A percentile compares a stretch with the other conserved stretches of the same genome.
Evolutionary conservation across 2,329 filamentous ascomycete species (phyloP).

Genomic region (Penicillium olsonii): DNA sequence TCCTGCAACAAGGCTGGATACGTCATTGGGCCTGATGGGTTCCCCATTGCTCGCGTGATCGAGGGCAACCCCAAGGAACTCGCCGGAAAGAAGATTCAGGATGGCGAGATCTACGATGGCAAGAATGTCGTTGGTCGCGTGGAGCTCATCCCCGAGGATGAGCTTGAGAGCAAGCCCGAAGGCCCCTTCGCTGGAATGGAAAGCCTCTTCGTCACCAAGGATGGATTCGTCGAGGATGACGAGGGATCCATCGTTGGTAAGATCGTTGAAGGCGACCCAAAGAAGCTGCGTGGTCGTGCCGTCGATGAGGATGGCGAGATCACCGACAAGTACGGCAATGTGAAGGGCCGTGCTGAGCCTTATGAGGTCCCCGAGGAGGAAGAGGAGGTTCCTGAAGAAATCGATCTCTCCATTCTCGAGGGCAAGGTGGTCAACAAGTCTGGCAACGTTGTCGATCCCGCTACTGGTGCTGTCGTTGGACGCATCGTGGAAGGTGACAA

Average conservation of each 20-base stretch:
- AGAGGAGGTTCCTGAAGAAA: slow-evolving; percentile 45
- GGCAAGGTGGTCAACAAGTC: slow-evolving; percentile 65
- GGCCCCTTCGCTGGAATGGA: slow-evolving; percentile 61
- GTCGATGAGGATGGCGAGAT: slow-evolving; percentile 85
- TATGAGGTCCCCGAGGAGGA: slow-evolving; percentile 53
- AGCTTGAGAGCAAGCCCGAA: slow-evolving; percentile 57
- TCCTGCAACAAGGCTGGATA: slow-evolving; percentile 61
- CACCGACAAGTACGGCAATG: slow-evolving; percentile 70
- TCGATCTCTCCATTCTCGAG: slow-evolving; percentile 61
- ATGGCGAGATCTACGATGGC: slow-evolving; percentile 58
- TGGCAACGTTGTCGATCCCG: slow-evolving; percentile 61
- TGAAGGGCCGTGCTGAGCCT: slow-evolving; percentile 61
- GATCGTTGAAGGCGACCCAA: slow-evolving; percentile 69
- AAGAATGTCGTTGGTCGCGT: slow-evolving; percentile 60
- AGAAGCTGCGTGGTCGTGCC: slow-evolving; percentile 69
- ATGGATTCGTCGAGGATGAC: slow-evolving; percentile 68
- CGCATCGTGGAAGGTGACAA: slow-evolving; percentile 60
- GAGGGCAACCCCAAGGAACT: slow-evolving; percentile 58
- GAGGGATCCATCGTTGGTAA: slow-evolving; percentile 76
- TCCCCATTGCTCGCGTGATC: slow-evolving; percentile 58
- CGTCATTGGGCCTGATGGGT: slow-evolving; percentile 55
- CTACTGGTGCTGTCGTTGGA: slow-evolving; percentile 59
- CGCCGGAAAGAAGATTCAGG: slow-evolving; percentile 57
- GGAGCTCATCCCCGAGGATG: slow-evolving; percentile 59
- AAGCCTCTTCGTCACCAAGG: slow-evolving; percentile 58